Base-by-base conservation (phyloP, 1,284 basidiomycete genomes). In the Phellopilus nigrolimitatus region DNA sequence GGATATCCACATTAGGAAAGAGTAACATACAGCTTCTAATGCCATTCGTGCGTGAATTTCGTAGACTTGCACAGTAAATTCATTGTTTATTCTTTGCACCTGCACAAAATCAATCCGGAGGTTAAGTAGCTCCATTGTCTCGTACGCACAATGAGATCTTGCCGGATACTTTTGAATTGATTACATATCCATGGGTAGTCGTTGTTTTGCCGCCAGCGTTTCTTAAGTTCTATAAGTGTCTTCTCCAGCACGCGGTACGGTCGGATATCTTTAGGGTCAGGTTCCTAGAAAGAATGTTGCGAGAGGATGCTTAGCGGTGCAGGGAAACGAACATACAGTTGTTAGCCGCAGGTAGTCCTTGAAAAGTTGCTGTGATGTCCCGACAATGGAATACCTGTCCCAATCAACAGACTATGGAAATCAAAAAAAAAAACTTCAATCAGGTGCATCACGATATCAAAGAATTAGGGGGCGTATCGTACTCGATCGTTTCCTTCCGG, bases 11-110 rank as follows among this genome's bases (percentile, higher is more conserved):
- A 33, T 28, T 43, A 51, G 13, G 12, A 24, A n/a, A 38, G 27
- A 28, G n/a, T 33, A 49, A 68, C 87, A 57, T 67, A 93, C 92
- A 61, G 86, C 89, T 76, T 97, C 93, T 22, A 97, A 72, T 38
- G 97, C 97, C 73, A 99, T 97, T 24, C 97, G 84, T 21, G 93
- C 97, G 70, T 99, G 97, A 41, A 95, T 97, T 68, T 99, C 97
- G 66, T 99, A 99, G 9, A 98, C 95, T 67, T 88, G 81, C 30
- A 95, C 94, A 0, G 97, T 98, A 63, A 99, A 98, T 50, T 97
- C 91, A 62, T 97, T 99, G 74, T 97, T 97, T 66, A 99, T 97
- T 30, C 95, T 84, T 74, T 99, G 97, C n/a, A 99, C 95, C 94
- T 97, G 61, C 3, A n/a, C 13, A 12, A 28, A 46, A 41, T 53